Conservation (phyloP, 306 rosid species). For the Astragalus membranaceus region DNA sequence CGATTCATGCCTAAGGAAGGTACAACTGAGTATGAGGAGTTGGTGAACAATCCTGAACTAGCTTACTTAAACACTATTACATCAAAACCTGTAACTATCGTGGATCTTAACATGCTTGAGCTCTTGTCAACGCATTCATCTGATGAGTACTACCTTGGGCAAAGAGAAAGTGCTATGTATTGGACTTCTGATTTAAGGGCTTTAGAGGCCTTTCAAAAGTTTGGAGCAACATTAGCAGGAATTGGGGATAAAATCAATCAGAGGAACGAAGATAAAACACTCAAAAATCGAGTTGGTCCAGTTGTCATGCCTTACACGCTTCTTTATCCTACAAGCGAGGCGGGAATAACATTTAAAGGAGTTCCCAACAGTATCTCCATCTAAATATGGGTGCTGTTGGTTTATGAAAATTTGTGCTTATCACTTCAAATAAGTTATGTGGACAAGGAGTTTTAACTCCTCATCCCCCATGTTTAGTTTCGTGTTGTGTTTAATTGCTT, state of each 20-base stretch:
- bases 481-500: background rate
- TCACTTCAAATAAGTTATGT: background rate
- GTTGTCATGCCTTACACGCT: constrained; percentile 53
- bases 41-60: background rate
- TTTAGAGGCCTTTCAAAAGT: background rate
- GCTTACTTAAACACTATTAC: background rate
- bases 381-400: background rate
- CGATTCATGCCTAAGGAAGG: background rate
- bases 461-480: background rate
- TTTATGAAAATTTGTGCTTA: background rate
- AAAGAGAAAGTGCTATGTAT: background rate
- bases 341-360: constrained; percentile 58
- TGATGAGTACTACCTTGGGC: background rate
- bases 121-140: too few species aligned
- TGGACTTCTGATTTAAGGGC: background rate
- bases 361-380: background rate
- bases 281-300: constrained; percentile 37
- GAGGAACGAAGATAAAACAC: background rate
- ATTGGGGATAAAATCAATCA: background rate
- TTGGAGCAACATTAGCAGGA: constrained; percentile 36
- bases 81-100: background rate
- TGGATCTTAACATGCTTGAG: background rate
- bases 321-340: constrained; percentile 45
- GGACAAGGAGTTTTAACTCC: background rate
- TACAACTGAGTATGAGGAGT: background rate